phyloP scores from a whole-genome alignment of 768 basidiomycete genomes.

The Serpula lacrymans region DNA sequence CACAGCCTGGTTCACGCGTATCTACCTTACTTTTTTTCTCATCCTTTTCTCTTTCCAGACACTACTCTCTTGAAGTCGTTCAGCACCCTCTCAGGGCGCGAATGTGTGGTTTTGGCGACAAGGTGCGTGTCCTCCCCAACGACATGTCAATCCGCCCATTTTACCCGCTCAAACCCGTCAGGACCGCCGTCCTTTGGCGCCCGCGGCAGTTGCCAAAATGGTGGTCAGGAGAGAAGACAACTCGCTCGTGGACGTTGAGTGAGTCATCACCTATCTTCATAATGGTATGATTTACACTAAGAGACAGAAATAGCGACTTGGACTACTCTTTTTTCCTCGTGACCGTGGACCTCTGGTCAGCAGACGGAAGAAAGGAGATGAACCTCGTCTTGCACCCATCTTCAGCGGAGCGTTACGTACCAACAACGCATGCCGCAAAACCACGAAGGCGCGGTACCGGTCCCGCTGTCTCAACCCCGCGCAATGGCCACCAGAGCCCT shows the following conservation, averaged over 20 bases:
- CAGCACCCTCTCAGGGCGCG: conserved; percentile 89
- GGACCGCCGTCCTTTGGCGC: conserved; percentile 91
- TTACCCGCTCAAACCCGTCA: conserved; percentile 29
- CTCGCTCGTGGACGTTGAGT: conserved; percentile 73
- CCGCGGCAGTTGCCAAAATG: conserved; percentile 87
- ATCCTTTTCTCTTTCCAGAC: conserved; percentile 38
- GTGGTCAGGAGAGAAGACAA: conserved; percentile 67
- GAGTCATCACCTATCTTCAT: conserved; percentile 33
- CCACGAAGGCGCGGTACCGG: conserved; percentile 37
- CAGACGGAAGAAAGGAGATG: conserved; percentile 76
- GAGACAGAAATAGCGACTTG: conserved; percentile 53
- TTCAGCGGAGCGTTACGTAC: conserved; percentile 62
- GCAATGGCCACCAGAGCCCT: conserved; percentile 40
- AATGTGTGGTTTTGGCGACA: conserved; percentile 97
- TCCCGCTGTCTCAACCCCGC: conserved; percentile 30
- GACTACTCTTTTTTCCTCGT: conserved; percentile 88
- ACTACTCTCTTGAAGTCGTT: conserved; percentile 80
- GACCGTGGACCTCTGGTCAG: conserved; percentile 91
- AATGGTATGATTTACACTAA: conserved; percentile 6
- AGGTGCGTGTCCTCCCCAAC: conserved; percentile 64
- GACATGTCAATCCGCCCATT: conserved; percentile 9
- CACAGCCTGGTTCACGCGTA: not conserved
- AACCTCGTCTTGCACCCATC: conserved; percentile 89
- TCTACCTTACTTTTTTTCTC: conserved; percentile 9
- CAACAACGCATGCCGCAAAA: conserved; percentile 32